These are phyloP conservation scores for Rubia tinctorum DNA, from an alignment of 305 asterid genomes.

Conservation along the genomic window DNA sequence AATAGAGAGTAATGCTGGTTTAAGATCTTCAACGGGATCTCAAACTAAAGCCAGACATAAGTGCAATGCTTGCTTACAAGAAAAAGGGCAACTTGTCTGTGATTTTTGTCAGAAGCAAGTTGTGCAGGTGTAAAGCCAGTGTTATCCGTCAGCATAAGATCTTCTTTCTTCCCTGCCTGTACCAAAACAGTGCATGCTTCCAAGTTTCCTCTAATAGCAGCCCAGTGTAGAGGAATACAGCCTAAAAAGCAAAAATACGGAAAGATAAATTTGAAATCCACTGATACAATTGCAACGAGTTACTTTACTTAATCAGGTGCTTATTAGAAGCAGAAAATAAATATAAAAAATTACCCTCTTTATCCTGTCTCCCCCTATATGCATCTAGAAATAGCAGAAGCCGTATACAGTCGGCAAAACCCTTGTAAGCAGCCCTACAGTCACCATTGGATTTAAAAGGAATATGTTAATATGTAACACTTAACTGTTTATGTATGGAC, in stretches of 20 bases:
- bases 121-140: constrained; percentile 97
- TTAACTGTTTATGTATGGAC: background rate
- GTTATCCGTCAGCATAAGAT: constrained; percentile 78
- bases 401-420: constrained; percentile 92
- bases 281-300: background rate
- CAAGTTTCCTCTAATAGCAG: constrained; percentile 91
- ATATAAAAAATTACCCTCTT: constrained; percentile 54
- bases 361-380: constrained; percentile 85
- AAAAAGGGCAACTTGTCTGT: constrained; percentile 96
- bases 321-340: background rate
- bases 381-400: constrained; percentile 89
- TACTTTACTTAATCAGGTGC: background rate
- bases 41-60: background rate
- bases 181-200: constrained; percentile 99
- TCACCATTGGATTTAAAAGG: constrained; percentile 12
- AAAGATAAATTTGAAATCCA: constrained; percentile 2
- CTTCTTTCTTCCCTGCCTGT: constrained; percentile 96
- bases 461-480: constrained; percentile 20
- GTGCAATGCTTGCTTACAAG: constrained; percentile 72
- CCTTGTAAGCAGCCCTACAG: constrained; percentile 98
- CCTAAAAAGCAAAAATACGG: constrained; percentile 40
- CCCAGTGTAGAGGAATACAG: constrained; percentile 98
- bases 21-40: too few species aligned
- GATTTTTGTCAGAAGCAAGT: constrained; percentile 91
- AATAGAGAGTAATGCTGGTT: background rate